These are phyloP conservation scores for Aspergillus fischeri DNA, from an alignment of 2,329 filamentous ascomycete species.

Conservation along the genomic window DNA sequence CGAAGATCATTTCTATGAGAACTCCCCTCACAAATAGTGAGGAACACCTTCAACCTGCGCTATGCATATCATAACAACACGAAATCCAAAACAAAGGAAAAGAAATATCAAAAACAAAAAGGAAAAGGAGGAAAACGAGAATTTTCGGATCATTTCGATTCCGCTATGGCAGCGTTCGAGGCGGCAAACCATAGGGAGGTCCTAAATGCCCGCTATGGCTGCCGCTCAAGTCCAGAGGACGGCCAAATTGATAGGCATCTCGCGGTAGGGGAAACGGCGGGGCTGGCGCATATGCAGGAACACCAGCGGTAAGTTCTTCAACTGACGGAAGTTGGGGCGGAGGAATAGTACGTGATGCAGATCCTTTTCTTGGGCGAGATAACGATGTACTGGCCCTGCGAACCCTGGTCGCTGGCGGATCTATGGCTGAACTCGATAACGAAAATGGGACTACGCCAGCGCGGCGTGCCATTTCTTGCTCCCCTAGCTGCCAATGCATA, in stretches of 20 bases:
- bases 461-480: slow-evolving; percentile 87
- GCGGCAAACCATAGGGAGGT: slow-evolving; percentile 29
- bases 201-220: slow-evolving; percentile 29
- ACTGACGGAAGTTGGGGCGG: slow-evolving; percentile 41
- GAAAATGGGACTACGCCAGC: slow-evolving; percentile 86
- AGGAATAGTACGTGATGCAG: slow-evolving; percentile 34
- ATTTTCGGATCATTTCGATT: slow-evolving; percentile 17
- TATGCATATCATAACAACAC: slow-evolving; percentile 37
- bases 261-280: slow-evolving; percentile 31
- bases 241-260: slow-evolving; percentile 32
- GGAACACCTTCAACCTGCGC: slow-evolving; percentile 34
- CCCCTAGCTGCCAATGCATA: slow-evolving; percentile 97
- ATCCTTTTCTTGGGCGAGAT: slow-evolving; percentile 38
- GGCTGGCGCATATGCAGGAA: slow-evolving; percentile 41
- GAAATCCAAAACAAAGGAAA: slow-evolving; percentile 14
- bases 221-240: slow-evolving; percentile 28
- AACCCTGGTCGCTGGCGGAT: slow-evolving; percentile 39
- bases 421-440: slow-evolving; percentile 55
- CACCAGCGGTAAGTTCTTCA: slow-evolving; percentile 45
- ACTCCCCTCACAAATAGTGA: slow-evolving; percentile 27
- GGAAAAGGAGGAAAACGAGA: neutral
- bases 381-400: slow-evolving; percentile 37
- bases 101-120: slow-evolving; percentile 6
- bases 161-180: slow-evolving; percentile 33
- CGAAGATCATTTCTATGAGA: slow-evolving; percentile 20